Evolutionary conservation across 176 grass and related monocot species (phyloP).

Genomic region (Paspalum vaginatum): DNA sequence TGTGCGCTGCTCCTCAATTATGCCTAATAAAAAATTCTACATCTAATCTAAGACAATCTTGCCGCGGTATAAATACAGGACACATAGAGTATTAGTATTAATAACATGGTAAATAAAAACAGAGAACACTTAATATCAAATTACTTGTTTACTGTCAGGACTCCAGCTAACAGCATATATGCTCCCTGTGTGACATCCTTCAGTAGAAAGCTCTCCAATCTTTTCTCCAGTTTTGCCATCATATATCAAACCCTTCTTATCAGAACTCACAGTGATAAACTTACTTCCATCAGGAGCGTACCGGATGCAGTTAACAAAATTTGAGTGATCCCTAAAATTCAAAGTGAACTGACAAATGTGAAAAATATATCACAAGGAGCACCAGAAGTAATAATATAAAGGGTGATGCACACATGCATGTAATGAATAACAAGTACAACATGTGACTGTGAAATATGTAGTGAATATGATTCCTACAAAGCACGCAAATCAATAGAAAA

Average conservation of each 20-base stretch:
- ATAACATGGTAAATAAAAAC: conserved; percentile 25
- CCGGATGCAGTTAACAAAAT: conserved; percentile 92
- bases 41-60: conserved; percentile 7
- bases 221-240: conserved; percentile 96
- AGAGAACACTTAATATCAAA: conserved; percentile 35
- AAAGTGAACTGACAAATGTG: conserved; percentile 24
- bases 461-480: conserved; percentile 29
- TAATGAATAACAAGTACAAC: conserved; percentile 6
- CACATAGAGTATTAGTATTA: not conserved
- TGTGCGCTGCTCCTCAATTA: conserved; percentile 5
- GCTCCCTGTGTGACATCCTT: conserved; percentile 82
- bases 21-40: conserved; percentile 6
- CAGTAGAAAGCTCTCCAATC: conserved; percentile 73
- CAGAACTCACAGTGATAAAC: conserved; percentile 96
- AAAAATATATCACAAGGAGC: conserved; percentile 16
- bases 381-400: conserved; percentile 26
- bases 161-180: conserved; percentile 99
- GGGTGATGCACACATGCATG: conserved; percentile 1
- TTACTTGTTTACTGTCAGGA: conserved; percentile 95
- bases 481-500: not conserved
- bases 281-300: conserved; percentile 96
- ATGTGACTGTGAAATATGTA: conserved; percentile 26
- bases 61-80: conserved; percentile 11
- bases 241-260: conserved; percentile 92
- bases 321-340: conserved; percentile 84